These are phyloP conservation scores for Fraxinus cuspidata DNA, from an alignment of 257 asterid species.

Conservation along the genomic window DNA sequence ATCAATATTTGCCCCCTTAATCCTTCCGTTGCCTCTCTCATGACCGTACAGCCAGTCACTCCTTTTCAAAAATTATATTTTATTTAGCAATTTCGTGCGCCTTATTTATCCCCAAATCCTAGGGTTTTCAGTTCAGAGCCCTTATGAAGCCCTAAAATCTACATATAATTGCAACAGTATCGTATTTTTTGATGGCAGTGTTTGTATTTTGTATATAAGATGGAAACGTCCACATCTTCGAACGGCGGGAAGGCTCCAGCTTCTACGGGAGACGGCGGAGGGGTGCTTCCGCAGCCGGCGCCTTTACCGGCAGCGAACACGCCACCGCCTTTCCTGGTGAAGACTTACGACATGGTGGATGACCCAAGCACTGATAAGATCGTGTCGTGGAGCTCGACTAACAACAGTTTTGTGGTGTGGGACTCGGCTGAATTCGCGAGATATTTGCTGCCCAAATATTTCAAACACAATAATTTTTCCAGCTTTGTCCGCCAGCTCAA, in stretches of 20 bases:
- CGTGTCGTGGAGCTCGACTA: constrained; percentile 71
- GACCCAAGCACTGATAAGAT: constrained; percentile 64
- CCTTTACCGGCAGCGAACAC: constrained; percentile 54
- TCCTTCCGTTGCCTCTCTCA: too few species aligned
- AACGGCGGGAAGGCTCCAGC: constrained; percentile 1
- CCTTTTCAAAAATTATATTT: too few species aligned
- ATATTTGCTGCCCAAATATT: constrained; percentile 66
- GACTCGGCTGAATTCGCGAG: constrained; percentile 73
- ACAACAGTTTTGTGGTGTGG: constrained; percentile 77
- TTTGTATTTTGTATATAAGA: constrained; percentile 19
- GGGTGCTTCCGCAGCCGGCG: constrained; percentile 23
- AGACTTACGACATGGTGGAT: constrained; percentile 86
- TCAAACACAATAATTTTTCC: constrained; percentile 82
- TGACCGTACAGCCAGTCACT: too few species aligned
- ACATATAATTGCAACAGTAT: too few species aligned
- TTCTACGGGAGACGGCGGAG: constrained; percentile 21
- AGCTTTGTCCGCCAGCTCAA: constrained; percentile 74
- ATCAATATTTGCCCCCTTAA: too few species aligned
- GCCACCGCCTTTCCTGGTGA: constrained; percentile 72
- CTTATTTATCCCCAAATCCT: too few species aligned
- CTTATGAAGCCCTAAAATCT: too few species aligned
- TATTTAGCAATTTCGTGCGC: too few species aligned
- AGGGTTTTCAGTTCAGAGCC: too few species aligned
- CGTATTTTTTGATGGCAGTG: not conserved
- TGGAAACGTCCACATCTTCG: constrained; percentile 26